These are phyloP conservation scores for Caryopteris hybrid DNA, from an alignment of 305 asterid species.

Conservation along the genomic window DNA sequence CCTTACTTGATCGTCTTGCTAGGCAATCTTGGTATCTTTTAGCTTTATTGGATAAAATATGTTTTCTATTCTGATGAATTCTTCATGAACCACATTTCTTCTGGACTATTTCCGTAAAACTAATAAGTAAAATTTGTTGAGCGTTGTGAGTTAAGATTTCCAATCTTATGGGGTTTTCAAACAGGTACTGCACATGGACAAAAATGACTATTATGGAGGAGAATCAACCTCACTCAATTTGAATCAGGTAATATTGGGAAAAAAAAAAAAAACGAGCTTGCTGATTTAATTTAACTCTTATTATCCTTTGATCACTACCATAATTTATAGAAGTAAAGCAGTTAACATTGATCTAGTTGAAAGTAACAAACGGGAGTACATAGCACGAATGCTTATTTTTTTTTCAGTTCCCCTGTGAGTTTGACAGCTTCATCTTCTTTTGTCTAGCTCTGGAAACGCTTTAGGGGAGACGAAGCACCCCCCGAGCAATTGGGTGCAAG, in stretches of 20 bases:
- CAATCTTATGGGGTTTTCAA: neutral
- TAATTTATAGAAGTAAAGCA: neutral
- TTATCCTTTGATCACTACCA: neutral
- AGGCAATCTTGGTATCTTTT: neutral
- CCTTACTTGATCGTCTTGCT: neutral
- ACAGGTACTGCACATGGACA: conserved; percentile 92
- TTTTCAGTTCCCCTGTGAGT: neutral
- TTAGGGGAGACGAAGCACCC: conserved; percentile 69
- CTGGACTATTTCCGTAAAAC: neutral
- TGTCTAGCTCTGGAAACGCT: conserved; percentile 81
- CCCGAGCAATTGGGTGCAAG: conserved; percentile 70
- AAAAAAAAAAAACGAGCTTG: no score
- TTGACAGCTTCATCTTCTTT: conserved; percentile 2
- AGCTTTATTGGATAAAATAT: neutral
- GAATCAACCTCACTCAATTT: conserved; percentile 74
- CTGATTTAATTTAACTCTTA: neutral
- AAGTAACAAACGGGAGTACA: neutral
- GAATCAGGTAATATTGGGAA: conserved; percentile 34
- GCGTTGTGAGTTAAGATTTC: neutral
- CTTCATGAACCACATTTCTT: neutral
- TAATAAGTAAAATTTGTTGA: neutral
- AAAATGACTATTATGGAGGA: conserved; percentile 91
- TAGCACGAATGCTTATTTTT: neutral
- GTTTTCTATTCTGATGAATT: neutral
- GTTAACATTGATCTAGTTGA: neutral